These are phyloP conservation scores for Aspergillus funiculosus DNA, from an alignment of 495 filamentous ascomycete species.

Conservation along the genomic window DNA sequence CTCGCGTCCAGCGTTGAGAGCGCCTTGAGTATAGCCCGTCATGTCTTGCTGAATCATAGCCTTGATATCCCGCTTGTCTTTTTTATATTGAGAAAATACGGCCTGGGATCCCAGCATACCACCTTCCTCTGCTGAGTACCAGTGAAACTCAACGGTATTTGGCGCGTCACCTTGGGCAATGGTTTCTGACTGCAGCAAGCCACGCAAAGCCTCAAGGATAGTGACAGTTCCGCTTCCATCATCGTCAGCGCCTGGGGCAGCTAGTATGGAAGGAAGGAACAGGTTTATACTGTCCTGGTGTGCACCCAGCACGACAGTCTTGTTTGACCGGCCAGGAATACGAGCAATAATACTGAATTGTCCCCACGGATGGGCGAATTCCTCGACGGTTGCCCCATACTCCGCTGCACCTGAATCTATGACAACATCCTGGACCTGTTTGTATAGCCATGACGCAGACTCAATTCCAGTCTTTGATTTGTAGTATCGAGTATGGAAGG, in stretches of 20 bases:
- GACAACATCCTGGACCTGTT: slow-evolving; percentile 67
- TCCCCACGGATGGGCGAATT: slow-evolving; percentile 80
- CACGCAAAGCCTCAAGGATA: slow-evolving; percentile 66
- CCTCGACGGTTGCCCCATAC: slow-evolving; percentile 60
- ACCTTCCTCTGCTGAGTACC: slow-evolving; percentile 90
- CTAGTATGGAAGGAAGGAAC: slow-evolving; percentile 76
- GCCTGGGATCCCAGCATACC: slow-evolving; percentile 82
- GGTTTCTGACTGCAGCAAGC: slow-evolving; percentile 52
- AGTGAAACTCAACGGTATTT: slow-evolving; percentile 94
- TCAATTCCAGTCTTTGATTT: slow-evolving; percentile 78
- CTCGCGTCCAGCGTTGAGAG: slow-evolving; percentile 71
- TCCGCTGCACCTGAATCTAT: slow-evolving; percentile 61
- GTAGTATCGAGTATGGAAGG: slow-evolving; percentile 86
- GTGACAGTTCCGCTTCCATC: slow-evolving; percentile 73
- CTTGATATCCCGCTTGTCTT: slow-evolving; percentile 68
- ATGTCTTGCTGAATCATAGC: slow-evolving; percentile 99
- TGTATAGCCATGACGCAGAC: slow-evolving; percentile 83
- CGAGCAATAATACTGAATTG: slow-evolving; percentile 90
- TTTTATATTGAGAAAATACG: slow-evolving; percentile 82
- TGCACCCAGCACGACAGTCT: slow-evolving; percentile 72
- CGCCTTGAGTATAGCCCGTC: slow-evolving; percentile 85
- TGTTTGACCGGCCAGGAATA: slow-evolving; percentile 79
- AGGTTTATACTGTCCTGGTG: slow-evolving; percentile 88
- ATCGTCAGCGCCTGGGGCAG: slow-evolving; percentile 70
- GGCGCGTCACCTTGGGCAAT: slow-evolving; percentile 46